Conservation (phyloP, 306 rosid species). For the Hippophae rhamnoides region DNA sequence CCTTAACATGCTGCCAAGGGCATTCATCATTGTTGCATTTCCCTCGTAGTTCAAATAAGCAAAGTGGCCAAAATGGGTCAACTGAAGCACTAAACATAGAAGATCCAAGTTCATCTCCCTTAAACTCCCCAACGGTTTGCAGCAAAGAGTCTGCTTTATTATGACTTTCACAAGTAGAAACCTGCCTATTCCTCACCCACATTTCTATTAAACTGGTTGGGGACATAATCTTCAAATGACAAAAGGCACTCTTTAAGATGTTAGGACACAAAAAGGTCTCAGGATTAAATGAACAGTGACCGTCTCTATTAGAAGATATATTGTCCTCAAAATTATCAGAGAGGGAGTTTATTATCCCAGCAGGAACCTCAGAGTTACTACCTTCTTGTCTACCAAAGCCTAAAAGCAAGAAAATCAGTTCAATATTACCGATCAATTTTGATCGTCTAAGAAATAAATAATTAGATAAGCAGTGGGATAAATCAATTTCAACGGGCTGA, state of each 20-base stretch:
- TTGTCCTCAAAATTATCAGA: conserved; percentile 32
- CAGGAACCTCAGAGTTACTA: conserved; percentile 23
- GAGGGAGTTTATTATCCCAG: conserved; percentile 37
- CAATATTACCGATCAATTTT: conserved; percentile 5
- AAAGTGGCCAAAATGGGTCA: conserved; percentile 89
- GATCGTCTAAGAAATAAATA: conserved; percentile 3
- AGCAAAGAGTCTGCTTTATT: conserved; percentile 22
- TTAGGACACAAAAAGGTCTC: conserved; percentile 21
- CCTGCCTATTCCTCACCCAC: conserved; percentile 18
- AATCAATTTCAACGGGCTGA: no score
- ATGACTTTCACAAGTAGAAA: conserved; percentile 22
- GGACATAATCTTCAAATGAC: conserved; percentile 39
- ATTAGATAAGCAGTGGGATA: neutral
- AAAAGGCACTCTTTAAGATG: conserved; percentile 60
- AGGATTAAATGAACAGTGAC: conserved; percentile 21
- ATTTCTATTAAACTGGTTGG: conserved; percentile 31
- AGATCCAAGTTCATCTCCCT: conserved; percentile 43
- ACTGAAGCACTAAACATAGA: conserved; percentile 46
- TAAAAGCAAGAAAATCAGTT: conserved; percentile 22
- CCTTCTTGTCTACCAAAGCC: conserved; percentile 39
- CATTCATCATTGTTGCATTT: conserved; percentile 97
- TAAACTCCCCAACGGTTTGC: conserved; percentile 29
- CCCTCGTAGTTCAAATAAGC: conserved; percentile 96
- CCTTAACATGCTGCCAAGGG: conserved; percentile 89
- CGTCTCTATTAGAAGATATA: conserved; percentile 26